A percentile compares a stretch with the other conserved stretches of the same genome.
These are phyloP conservation scores for Rubus parviflorus DNA, from an alignment of 306 rosid genomes.

Conservation along the genomic window DNA sequence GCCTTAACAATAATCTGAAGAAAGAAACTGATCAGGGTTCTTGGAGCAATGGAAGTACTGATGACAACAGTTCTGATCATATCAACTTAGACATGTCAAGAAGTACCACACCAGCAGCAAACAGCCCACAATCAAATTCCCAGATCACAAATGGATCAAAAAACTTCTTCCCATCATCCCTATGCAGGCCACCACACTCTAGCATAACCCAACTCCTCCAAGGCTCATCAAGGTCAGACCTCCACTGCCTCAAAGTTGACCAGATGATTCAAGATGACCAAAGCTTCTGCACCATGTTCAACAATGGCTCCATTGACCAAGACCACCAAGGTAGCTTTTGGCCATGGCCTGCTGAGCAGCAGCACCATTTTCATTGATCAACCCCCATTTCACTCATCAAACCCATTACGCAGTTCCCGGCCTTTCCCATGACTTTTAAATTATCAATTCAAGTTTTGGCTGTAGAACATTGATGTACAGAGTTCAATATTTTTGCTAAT, in stretches of 20 bases:
- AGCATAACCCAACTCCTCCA: slow-evolving; percentile 81
- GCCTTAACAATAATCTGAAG: slow-evolving; percentile 35
- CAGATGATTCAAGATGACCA: slow-evolving; percentile 58
- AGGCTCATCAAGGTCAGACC: slow-evolving; percentile 64
- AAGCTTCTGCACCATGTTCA: slow-evolving; percentile 70
- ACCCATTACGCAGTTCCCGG: neutral
- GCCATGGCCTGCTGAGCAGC: slow-evolving; percentile 87
- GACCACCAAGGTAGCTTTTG: slow-evolving; percentile 68
- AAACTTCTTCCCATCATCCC: slow-evolving; percentile 43
- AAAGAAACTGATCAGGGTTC: slow-evolving; percentile 64
- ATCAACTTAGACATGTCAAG: slow-evolving; percentile 71
- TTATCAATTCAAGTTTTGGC: slow-evolving; percentile 35
- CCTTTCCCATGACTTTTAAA: slow-evolving; percentile 13
- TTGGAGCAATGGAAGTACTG: slow-evolving; percentile 74
- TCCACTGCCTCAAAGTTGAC: slow-evolving; percentile 33
- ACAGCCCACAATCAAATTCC: slow-evolving; percentile 40
- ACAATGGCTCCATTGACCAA: slow-evolving; percentile 45
- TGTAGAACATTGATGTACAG: slow-evolving; percentile 55
- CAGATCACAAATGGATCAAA: slow-evolving; percentile 41
- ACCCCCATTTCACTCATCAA: slow-evolving; percentile 2
- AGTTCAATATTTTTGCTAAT: slow-evolving; percentile 44
- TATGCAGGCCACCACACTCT: slow-evolving; percentile 33
- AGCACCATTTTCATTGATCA: slow-evolving; percentile 54
- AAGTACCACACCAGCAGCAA: slow-evolving; percentile 43
- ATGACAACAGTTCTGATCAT: slow-evolving; percentile 65